Base-by-base conservation (phyloP, 768 basidiomycete species). In the Podaxis sp. region DNA sequence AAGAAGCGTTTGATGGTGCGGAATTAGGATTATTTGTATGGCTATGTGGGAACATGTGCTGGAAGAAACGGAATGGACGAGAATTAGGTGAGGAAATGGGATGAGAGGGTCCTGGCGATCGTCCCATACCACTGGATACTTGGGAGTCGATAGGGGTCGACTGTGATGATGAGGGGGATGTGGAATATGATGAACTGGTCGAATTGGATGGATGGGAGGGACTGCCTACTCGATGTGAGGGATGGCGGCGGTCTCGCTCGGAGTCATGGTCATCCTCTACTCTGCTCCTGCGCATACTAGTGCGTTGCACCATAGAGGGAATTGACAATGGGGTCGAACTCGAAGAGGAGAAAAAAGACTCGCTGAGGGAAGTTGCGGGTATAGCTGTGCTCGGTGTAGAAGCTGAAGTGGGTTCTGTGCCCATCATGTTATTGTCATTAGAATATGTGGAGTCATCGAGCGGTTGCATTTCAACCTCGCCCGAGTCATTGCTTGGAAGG, bases 191-290 rank as follows among this genome's bases (percentile, higher is more conserved):
- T 12, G 11, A 33, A 33, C 26, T 22, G 36, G 44, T 26, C 3
- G 54, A 37, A 36, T 53, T 52, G 15, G 30, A n/a, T 10, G 61
- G 24, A 26, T 49, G 66, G 56, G 62, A 40, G 24, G 66, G 59
- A 54, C 67, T 71, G 50, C 70, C 75, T 26, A 76, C 74, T 58
- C 88, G 84, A 70, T 88, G 82, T 22, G 85, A 86, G 17, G 88
- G 87, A 68, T 88, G 87, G 60, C 88, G 80, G 60, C 82, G 79
- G 68, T 89, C 85, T 41, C 87, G 74, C 12, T 85, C 85, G 6
- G 81, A 79, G 65, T 89, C 87, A 5, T 79, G 79, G 60, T 88
- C 87, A 58, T 86, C 83, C 2, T 88, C 86, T 2, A 87, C 85
- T 48, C 87, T 75, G 17, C 82, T 56, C 22, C 61, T 77, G 24